A percentile compares a stretch with the other conserved stretches of the same genome.
Conservation (phyloP, 1,284 basidiomycete genomes). For the Anthracocystis walkeri region DNA sequence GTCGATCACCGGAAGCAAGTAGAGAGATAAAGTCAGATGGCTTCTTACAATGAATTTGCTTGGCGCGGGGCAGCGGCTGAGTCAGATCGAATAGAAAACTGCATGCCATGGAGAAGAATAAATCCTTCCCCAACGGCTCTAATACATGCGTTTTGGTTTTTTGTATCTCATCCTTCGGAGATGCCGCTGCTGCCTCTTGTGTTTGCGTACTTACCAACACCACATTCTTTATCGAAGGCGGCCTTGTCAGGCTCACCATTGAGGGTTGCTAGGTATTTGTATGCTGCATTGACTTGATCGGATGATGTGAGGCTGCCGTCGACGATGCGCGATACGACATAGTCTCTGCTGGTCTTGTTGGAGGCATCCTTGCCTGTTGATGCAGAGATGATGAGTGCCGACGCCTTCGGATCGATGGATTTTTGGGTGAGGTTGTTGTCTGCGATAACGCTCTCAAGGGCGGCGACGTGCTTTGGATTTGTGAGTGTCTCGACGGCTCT, state of each 20-base stretch:
- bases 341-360: constrained; percentile 76
- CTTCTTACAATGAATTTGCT: not conserved
- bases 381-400: constrained; percentile 77
- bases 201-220: constrained; percentile 79
- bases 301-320: constrained; percentile 80
- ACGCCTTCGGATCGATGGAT: constrained; percentile 82
- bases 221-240: constrained; percentile 84
- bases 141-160: constrained; percentile 65
- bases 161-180: constrained; percentile 50
- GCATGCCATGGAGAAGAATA: constrained; percentile 51
- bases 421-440: constrained; percentile 54
- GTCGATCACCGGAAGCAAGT: not conserved
- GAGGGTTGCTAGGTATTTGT: constrained; percentile 79
- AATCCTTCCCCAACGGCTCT: constrained; percentile 50
- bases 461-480: constrained; percentile 65
- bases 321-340: constrained; percentile 78
- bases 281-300: constrained; percentile 82
- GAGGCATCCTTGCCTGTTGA: constrained; percentile 76
- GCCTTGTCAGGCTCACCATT: constrained; percentile 76
- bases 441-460: constrained; percentile 80
- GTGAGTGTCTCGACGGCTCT: constrained; percentile 78
- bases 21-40: constrained; percentile 9
- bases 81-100: constrained; percentile 46
- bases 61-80: constrained; percentile 19
- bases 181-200: constrained; percentile 10